Conservation (phyloP, 495 filamentous ascomycete genomes). For the Glutinoglossum americanum region DNA sequence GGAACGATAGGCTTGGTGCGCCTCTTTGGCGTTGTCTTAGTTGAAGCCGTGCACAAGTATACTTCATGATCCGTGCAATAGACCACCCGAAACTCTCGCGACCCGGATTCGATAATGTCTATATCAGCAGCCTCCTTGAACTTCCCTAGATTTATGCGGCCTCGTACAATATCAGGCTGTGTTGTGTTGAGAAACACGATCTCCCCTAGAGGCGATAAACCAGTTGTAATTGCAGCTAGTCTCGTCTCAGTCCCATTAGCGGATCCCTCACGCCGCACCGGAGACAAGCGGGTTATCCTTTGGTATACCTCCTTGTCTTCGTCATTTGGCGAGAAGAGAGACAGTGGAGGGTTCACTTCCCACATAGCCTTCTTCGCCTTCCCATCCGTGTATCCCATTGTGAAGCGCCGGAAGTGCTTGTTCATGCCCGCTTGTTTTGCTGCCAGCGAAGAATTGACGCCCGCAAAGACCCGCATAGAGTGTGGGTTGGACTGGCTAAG, state of each 20-base stretch:
- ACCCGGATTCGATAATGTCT: constrained; percentile 40
- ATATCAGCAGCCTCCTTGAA: constrained; percentile 61
- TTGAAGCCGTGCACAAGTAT: constrained; percentile 17
- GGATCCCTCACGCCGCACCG: constrained; percentile 14
- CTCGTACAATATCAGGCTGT: constrained; percentile 34
- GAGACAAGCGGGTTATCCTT: constrained; percentile 50
- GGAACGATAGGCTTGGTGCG: background rate
- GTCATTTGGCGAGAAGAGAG: constrained; percentile 37
- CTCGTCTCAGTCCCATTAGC: constrained; percentile 17
- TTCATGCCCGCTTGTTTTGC: constrained; percentile 60
- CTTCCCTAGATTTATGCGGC: constrained; percentile 37
- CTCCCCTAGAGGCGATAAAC: constrained; percentile 47
- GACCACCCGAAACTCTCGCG: constrained; percentile 42
- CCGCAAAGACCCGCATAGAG: constrained; percentile 33
- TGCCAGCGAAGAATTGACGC: constrained; percentile 62
- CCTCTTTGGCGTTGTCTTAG: background rate
- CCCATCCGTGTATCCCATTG: constrained; percentile 27
- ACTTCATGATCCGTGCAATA: constrained; percentile 70
- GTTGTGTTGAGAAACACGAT: constrained; percentile 41
- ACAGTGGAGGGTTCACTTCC: constrained; percentile 23
- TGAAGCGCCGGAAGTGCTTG: constrained; percentile 69
- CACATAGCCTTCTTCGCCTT: background rate
- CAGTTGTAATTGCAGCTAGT: constrained; percentile 53
- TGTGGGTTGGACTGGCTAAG: constrained; percentile 27
- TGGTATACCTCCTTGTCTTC: constrained; percentile 48